phyloP scores from a whole-genome alignment of 768 basidiomycete genomes.

The Phlegmacium glaucopus region DNA sequence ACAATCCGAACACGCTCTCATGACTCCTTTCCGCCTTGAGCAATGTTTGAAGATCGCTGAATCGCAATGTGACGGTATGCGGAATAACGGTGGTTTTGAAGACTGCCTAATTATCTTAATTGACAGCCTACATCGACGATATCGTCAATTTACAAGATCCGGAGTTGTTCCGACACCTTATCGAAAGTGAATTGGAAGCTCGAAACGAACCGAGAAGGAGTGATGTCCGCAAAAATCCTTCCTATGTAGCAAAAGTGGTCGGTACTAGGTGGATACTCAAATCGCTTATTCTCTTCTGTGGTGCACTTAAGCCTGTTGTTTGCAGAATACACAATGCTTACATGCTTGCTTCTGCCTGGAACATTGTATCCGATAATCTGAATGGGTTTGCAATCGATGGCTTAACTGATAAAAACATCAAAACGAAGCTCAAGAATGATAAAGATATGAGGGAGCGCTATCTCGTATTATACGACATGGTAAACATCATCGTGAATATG shows the following conservation, averaged over 20 bases:
- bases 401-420: slow-evolving; percentile 49
- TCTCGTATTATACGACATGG: slow-evolving; percentile 61
- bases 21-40: slow-evolving; percentile 63
- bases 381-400: slow-evolving; percentile 52
- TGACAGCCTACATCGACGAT: slow-evolving; percentile 63
- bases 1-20: slow-evolving; percentile 53
- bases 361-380: slow-evolving; percentile 58
- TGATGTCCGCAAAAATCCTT: slow-evolving; percentile 36
- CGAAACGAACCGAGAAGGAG: slow-evolving; percentile 37
- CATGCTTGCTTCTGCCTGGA: slow-evolving; percentile 83
- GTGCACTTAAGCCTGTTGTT: neutral
- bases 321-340: slow-evolving; percentile 78
- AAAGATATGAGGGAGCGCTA: slow-evolving; percentile 52
- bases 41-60: slow-evolving; percentile 65
- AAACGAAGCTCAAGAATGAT: slow-evolving; percentile 51
- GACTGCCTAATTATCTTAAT: slow-evolving; percentile 4
- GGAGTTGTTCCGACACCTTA: slow-evolving; percentile 54
- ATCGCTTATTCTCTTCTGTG: slow-evolving; percentile 2
- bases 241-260: slow-evolving; percentile 53
- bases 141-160: slow-evolving; percentile 66
- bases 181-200: slow-evolving; percentile 54
- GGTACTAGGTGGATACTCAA: slow-evolving; percentile 46
- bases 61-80: slow-evolving; percentile 67
- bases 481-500: slow-evolving; percentile 55
- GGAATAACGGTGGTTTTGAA: neutral